Evolutionary conservation across 2,329 filamentous ascomycete genomes (phyloP), one percentile per base, ranked within the genome.

Genomic region (Scolecobasidium constrictum): DNA sequence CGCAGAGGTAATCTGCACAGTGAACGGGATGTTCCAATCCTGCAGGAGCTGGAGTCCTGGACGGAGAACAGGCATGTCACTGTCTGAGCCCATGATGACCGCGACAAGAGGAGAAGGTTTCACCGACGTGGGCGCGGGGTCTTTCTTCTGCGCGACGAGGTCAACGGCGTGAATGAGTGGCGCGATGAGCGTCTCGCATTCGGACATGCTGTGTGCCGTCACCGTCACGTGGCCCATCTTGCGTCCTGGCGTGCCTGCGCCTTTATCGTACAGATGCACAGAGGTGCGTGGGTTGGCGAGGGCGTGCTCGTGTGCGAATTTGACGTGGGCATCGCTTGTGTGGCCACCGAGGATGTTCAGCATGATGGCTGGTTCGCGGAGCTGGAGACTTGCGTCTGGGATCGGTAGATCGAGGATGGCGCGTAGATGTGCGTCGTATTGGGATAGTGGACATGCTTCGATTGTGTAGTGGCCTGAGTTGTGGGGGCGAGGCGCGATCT

Each of bases 401-500:
- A 75, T 67, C 2, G 85, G 76, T 4, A 79, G 63, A 53, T 78
- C 76, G 28, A 94, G 74, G 48, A 98, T 90, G 2, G 90, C 79
- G 46, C 81, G 77, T 7, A 96, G 75, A 57, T 98, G 88, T 2
- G 86, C 83, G 59, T 92, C 86, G 63, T 86, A 98, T 62, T 98
- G 92, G 1, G 87, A 94, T 47, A 90, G 77, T 0, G 81, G 79
- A 38, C 92, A 86, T 3, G 86, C 85, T 66, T 98, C 90, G 50
- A 96, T 96, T 3, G 85, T 94, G 64, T 88, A 90, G 63, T 96
- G 92, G 1, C 92, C 92, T 0, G 86, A 93, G 66, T 95, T 95
- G 65, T 95, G 88, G 40, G 77, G 75, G 31, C 86, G 73, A 11
- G 85, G 86, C 0, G 86, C 86, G 49, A 93, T 82, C 63, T 94